A percentile compares a stretch with the other conserved stretches of the same genome.
These are phyloP conservation scores for Ophiostoma triangulosporum DNA, from an alignment of 2,329 filamentous ascomycete genomes.

Conservation along the genomic window DNA sequence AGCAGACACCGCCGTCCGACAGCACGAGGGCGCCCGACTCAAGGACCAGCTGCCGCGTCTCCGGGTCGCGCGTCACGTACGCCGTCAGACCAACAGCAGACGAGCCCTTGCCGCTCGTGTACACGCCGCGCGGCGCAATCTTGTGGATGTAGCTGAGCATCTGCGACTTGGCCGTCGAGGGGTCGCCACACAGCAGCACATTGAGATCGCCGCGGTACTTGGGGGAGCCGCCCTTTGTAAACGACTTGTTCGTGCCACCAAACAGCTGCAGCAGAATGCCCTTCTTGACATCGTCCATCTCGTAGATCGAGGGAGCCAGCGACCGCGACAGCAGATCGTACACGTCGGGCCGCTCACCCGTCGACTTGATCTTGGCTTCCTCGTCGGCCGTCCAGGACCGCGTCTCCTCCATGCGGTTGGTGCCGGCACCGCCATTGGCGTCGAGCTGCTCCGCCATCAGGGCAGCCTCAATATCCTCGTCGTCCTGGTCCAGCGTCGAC, in stretches of 20 bases:
- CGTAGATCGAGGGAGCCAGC: conserved; percentile 87
- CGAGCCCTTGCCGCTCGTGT: conserved; percentile 69
- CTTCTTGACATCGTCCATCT: conserved; percentile 98
- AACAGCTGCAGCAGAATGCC: conserved; percentile 94
- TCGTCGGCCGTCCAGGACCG: conserved; percentile 77
- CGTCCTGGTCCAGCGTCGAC: conserved; percentile 65
- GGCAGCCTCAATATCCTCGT: conserved; percentile 42
- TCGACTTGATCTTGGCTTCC: conserved; percentile 74
- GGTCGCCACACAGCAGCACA: conserved; percentile 88
- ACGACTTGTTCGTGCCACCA: conserved; percentile 94
- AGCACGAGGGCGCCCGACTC: conserved; percentile 69
- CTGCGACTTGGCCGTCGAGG: conserved; percentile 93
- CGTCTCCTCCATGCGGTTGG: conserved; percentile 68
- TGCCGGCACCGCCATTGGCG: conserved; percentile 38
- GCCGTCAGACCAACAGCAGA: conserved; percentile 72
- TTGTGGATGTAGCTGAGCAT: conserved; percentile 91
- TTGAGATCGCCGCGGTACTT: conserved; percentile 98
- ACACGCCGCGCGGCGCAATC: conserved; percentile 80
- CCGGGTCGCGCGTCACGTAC: conserved; percentile 67
- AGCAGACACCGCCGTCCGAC: conserved; percentile 71
- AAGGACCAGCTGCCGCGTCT: conserved; percentile 66
- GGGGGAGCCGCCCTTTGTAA: conserved; percentile 89
- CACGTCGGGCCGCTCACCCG: conserved; percentile 67
- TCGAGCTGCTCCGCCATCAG: conserved; percentile 26
- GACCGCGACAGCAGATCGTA: conserved; percentile 88